Conservation (phyloP, 164 flowering plant genomes). For the Brasenia schreberi region DNA sequence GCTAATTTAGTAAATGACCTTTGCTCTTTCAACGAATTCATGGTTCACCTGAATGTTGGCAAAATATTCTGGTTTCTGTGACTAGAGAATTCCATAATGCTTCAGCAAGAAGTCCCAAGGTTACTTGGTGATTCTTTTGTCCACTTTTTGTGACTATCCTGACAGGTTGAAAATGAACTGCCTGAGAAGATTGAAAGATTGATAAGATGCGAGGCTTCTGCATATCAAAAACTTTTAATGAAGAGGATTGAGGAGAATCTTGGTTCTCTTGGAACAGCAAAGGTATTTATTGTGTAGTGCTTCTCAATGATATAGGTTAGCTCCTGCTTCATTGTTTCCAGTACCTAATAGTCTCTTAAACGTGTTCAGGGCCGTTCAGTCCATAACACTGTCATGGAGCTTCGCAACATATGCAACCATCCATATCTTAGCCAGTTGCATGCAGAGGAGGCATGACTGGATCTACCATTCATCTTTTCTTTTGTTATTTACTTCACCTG, state of each 20-base stretch:
- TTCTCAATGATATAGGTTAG: not conserved
- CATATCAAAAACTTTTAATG: constrained; percentile 97
- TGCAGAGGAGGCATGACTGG: constrained; percentile 64
- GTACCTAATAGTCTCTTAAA: not conserved
- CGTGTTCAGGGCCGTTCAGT: constrained; percentile 61
- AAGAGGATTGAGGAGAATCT: constrained; percentile 97
- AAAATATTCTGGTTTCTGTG: too few relatives aligned
- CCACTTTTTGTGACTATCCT: not conserved
- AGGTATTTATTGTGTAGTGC: constrained; percentile 26
- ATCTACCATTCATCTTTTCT: not conserved
- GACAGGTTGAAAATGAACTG: constrained; percentile 88
- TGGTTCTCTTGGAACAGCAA: constrained; percentile 73
- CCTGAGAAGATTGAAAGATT: constrained; percentile 99
- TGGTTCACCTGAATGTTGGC: too few relatives aligned
- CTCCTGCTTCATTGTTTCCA: not conserved
- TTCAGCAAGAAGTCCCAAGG: too few relatives aligned
- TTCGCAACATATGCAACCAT: constrained; percentile 97
- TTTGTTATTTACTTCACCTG: not conserved
- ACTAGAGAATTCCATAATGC: too few relatives aligned
- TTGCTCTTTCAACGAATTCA: too few relatives aligned
- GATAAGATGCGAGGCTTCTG: constrained; percentile 92
- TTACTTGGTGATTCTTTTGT: not conserved
- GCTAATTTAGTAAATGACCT: too few relatives aligned
- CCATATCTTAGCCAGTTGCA: constrained; percentile 98
- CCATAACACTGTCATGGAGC: constrained; percentile 95